Percentiles rank a stretch among this genome's conserved stretches.
Conservation (phyloP, 1,284 basidiomycete species). For the Ganoderma resinaceum region DNA sequence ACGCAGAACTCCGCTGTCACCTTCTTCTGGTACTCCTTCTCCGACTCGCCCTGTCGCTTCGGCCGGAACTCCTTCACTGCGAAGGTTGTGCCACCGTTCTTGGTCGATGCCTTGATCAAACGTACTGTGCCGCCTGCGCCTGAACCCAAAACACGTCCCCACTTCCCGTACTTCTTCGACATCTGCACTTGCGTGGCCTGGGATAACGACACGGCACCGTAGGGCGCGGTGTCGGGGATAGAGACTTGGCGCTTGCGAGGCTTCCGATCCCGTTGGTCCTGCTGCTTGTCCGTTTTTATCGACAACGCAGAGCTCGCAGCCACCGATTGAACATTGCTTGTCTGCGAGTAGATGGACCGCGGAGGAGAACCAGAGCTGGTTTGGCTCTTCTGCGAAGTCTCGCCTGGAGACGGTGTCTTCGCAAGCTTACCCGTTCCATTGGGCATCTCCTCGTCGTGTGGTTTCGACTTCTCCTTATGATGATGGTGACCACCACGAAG, state of each 20-base stretch:
- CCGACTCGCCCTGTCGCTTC: conserved; percentile 85
- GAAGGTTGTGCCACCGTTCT: conserved; percentile 85
- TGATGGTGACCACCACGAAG: conserved; percentile 29
- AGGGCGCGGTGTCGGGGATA: conserved; percentile 15
- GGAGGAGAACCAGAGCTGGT: conserved; percentile 38
- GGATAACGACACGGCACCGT: conserved; percentile 54
- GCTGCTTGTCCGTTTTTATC: conserved; percentile 26
- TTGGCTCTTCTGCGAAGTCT: conserved; percentile 36
- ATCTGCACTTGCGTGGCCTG: conserved; percentile 92
- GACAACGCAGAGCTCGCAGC: conserved; percentile 25
- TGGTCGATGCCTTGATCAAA: conserved; percentile 87
- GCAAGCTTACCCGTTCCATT: conserved; percentile 24
- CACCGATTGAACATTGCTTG: conserved; percentile 22
- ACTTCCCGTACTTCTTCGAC: conserved; percentile 98
- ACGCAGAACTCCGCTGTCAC: conserved; percentile 99
- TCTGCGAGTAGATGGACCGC: conserved; percentile 33
- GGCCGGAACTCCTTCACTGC: conserved; percentile 99
- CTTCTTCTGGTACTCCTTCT: conserved; percentile 99
- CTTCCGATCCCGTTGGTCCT: conserved; percentile 14
- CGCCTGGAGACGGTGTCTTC: conserved; percentile 39
- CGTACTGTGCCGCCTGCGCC: conserved; percentile 98
- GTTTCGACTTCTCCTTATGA: conserved; percentile 29
- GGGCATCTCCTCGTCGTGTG: conserved; percentile 19
- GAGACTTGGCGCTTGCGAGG: conserved; percentile 17
- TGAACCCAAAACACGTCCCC: conserved; percentile 94